Evolutionary conservation across 768 basidiomycete genomes (phyloP).

Genomic region (Paxillus involutus): DNA sequence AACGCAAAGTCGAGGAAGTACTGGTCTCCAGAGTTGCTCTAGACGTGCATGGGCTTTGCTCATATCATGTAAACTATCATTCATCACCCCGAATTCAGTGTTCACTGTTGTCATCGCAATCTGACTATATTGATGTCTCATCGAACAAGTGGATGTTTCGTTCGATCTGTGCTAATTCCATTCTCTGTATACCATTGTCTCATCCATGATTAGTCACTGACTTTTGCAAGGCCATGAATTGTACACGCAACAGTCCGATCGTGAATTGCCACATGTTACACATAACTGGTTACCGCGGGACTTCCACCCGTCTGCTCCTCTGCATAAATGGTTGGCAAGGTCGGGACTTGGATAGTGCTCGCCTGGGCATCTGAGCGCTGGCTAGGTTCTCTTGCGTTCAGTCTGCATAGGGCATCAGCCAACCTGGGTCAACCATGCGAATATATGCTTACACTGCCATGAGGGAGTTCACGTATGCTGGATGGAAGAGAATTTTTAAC

Average conservation of each 20-base stretch:
- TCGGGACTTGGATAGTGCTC: background rate
- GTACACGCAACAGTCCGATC: too few relatives aligned
- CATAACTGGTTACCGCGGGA: background rate
- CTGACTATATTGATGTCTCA: background rate
- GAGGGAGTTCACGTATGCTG: conserved; percentile 1
- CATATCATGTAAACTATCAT: conserved; percentile 16
- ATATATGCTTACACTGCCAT: background rate
- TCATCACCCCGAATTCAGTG: background rate
- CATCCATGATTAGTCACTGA: background rate
- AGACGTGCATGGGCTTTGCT: background rate
- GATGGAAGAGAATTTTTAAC: background rate
- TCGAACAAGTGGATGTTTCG: background rate
- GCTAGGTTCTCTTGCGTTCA: background rate
- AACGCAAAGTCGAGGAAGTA: background rate
- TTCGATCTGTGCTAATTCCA: too few relatives aligned
- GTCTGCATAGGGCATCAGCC: background rate
- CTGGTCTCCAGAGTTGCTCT: background rate
- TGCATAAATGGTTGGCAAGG: background rate
- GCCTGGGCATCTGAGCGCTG: background rate
- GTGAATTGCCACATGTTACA: too few relatives aligned
- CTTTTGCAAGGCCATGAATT: background rate
- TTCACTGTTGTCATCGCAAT: background rate
- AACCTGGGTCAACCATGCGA: background rate
- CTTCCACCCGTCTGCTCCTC: background rate
- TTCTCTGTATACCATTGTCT: too few relatives aligned